Evolutionary conservation across 768 basidiomycete genomes (phyloP).

Genomic region (Russula sp.): DNA sequence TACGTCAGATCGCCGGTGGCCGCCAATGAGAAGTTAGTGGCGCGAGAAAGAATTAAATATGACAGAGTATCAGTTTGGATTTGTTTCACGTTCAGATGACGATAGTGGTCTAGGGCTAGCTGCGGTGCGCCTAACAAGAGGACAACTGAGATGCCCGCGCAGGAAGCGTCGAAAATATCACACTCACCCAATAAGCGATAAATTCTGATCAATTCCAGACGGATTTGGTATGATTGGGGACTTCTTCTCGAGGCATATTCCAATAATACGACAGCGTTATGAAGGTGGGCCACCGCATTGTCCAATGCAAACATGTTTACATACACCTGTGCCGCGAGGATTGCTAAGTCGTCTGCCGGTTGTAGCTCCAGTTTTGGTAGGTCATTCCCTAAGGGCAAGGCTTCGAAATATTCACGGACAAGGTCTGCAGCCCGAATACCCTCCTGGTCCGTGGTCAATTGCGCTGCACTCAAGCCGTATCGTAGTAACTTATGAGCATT

Average conservation of each 20-base stretch:
- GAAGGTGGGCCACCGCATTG: conserved; percentile 51
- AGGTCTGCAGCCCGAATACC: conserved; percentile 45
- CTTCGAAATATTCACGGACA: conserved; percentile 56
- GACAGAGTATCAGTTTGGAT: conserved; percentile 88
- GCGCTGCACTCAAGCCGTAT: conserved; percentile 43
- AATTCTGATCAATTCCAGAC: conserved; percentile 70
- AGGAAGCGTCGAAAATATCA: conserved; percentile 11
- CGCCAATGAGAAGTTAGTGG: conserved; percentile 73
- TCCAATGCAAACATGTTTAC: conserved; percentile 58
- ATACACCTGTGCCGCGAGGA: conserved; percentile 65
- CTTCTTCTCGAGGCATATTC: conserved; percentile 70
- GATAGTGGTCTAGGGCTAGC: conserved; percentile 73
- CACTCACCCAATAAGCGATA: conserved; percentile 76
- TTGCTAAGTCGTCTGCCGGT: conserved; percentile 77
- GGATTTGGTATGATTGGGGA: conserved; percentile 73
- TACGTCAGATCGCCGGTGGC: conserved; percentile 71
- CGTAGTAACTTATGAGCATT: conserved; percentile 75
- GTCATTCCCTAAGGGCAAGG: conserved; percentile 57
- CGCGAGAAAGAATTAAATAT: conserved; percentile 72
- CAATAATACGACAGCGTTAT: conserved; percentile 56
- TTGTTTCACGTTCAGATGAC: conserved; percentile 70
- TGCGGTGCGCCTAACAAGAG: conserved; percentile 57
- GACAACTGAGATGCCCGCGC: not conserved
- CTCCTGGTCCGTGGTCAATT: conserved; percentile 56
- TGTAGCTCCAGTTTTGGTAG: conserved; percentile 77